Evolutionary conservation across 805 yeast species (phyloP).

Genomic region (Pichia ethanolica): DNA sequence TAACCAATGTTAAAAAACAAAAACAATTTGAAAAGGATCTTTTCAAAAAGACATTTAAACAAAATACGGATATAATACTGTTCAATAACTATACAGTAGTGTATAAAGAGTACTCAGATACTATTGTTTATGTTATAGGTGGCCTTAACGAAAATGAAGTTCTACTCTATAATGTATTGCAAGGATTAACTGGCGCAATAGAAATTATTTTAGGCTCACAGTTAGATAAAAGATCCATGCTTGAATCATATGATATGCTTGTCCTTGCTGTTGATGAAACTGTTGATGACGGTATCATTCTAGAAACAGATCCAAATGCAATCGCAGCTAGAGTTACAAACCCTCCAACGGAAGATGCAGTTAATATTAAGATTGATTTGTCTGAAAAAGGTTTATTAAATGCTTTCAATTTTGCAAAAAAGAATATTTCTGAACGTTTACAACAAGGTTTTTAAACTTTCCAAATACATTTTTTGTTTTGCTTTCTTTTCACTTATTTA

Average conservation of each 20-base stretch:
- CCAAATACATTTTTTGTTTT: no score
- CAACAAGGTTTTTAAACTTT: constrained; percentile 30
- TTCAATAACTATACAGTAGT: constrained; percentile 74
- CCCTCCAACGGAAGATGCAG: constrained; percentile 65
- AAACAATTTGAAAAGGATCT: constrained; percentile 66
- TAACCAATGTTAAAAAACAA: constrained; percentile 47
- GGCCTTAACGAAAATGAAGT: constrained; percentile 79
- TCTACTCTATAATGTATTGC: constrained; percentile 63
- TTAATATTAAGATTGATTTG: constrained; percentile 53
- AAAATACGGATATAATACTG: constrained; percentile 71
- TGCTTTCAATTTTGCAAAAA: constrained; percentile 84
- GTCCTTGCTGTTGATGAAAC: constrained; percentile 86
- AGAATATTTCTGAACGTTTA: constrained; percentile 42
- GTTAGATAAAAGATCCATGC: constrained; percentile 69
- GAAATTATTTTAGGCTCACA: constrained; percentile 64
- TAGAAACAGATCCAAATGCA: constrained; percentile 82
- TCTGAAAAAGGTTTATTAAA: constrained; percentile 71
- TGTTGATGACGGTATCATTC: constrained; percentile 85
- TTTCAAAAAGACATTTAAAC: constrained; percentile 70
- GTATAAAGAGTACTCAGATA: constrained; percentile 81
- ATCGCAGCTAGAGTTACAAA: constrained; percentile 89
- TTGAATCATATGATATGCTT: constrained; percentile 80
- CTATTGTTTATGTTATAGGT: constrained; percentile 64
- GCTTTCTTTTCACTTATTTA: no score
- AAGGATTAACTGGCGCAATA: constrained; percentile 74